Base-by-base conservation (phyloP, 768 basidiomycete genomes). In the Mycena latifolia region DNA sequence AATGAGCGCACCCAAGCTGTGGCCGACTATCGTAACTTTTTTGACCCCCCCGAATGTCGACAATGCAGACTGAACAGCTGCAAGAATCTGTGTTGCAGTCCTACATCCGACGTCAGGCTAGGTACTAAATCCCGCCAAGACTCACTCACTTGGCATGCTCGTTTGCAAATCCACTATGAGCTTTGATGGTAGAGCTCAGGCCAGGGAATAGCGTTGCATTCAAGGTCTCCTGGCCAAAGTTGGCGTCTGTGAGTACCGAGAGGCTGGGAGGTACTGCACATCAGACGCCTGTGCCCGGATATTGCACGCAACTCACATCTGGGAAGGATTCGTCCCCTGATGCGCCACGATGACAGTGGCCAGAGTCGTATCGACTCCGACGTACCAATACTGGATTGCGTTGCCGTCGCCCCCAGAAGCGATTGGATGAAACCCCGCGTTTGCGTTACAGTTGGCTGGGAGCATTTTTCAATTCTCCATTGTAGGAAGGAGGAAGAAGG, bases 371-470 rank as follows among this genome's bases (percentile, higher is more conserved):
- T 82, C 81, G 54, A 77, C 79, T 5, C 83, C 82, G 11, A 84
- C 82, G 76, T 77, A 80, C 82, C 87, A 88, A 61, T 74, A 84
- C 70, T 85, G 84, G 12, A 77, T 69, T 5, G 60, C 57, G 25
- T 55, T 52, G 1, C 84, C 86, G 62, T 87, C 80, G 12, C 86
- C 86, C 1, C 87, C 86, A 11, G 85, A 82, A 15, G 82, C 84
- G 12, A 82, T 73, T 12, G 86, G 85, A 14, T 78, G 67, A 72
- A 88, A 88, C 7, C 69, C 74, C 2, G 85, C 74, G 61, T 85
- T 86, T 8, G 82, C 82, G 17, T 77, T 66, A 65, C 86, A 88
- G 54, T 82, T 83, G 0, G 73, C 86, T 86, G 41, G 18, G 25
- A 58, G 2, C 18, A 5, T 6, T 5, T 14, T 20, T 35, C 2